Evolutionary conservation across 108 stramenopile species (phyloP), one percentile per base, ranked within the genome.

Genomic region (Nannochloropsis oceanica): DNA sequence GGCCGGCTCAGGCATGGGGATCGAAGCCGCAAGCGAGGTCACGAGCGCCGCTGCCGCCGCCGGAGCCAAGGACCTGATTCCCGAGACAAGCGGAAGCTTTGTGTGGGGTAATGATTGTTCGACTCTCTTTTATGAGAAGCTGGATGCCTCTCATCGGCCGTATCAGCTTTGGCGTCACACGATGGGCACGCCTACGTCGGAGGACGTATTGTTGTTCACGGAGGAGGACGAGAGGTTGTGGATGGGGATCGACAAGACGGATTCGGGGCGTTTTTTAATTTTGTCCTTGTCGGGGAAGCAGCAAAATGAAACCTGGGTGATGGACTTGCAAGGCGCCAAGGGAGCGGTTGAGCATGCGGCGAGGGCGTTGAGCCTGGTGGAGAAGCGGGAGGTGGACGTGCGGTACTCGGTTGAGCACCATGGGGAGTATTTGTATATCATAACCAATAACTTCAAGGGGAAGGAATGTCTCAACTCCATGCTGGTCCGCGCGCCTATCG

Each of bases 81-180:
- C 91, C 42, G 84, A 87, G 25, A 84, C 89, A 0, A 80, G 84
- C 22, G 94, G 94, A n/a, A 84, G 85, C 42, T 25, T 95, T 27
- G 88, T 88, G 22, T 98, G 96, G 96, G 94, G 94, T 81, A 86
- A 85, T 9, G 95, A 95, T 59, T 92, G 93, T 80, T 84, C 88
- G 34, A 91, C 91, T 18, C 3, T 97, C 84, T 94, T 88, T 82
- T 93, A 93, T 87, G 82, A 87, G 25, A 88, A 50, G 10, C 84
- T 91, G 82, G 93, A 93, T 50, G 92, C 91, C 80, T 84, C 82
- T 43, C 91, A 89, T 82, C 90, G 93, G 27, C 92, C 93, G 2
- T 83, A 93, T 88, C 84, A 92, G 84, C 81, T 92, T 26, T 93
- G 85, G 85, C 26, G 86, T 73, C 93, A 93, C 88, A 73, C 85